phyloP scores from a whole-genome alignment of 163 green algal genomes.

The Chloromonas sp. region DNA sequence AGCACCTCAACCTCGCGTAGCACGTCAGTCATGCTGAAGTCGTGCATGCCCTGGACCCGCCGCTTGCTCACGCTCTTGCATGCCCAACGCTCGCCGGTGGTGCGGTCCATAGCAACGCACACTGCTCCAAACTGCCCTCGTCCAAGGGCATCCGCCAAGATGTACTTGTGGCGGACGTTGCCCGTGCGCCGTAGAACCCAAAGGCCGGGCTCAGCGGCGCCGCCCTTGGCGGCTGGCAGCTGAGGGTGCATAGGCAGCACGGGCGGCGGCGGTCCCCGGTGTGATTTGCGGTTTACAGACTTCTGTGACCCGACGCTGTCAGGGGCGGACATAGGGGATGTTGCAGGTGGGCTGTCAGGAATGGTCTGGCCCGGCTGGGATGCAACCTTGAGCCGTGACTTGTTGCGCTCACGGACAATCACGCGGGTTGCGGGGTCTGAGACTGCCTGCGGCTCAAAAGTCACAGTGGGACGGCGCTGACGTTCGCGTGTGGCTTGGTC shows the following conservation, averaged over 20 bases:
- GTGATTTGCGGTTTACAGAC: neutral
- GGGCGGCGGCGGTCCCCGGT: neutral
- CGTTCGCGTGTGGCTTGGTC: too few relatives aligned
- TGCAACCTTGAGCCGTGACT: neutral
- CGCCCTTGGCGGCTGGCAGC: constrained; percentile 7
- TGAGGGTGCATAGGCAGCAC: neutral
- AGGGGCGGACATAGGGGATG: neutral
- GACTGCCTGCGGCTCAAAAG: neutral
- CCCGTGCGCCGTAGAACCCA: constrained; percentile 19
- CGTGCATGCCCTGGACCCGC: constrained; percentile 18
- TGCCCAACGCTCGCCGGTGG: constrained; percentile 37
- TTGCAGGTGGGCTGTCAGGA: neutral
- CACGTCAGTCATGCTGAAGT: constrained; percentile 12
- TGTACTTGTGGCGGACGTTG: constrained; percentile 10
- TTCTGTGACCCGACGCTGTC: neutral
- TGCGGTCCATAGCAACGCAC: constrained; percentile 20
- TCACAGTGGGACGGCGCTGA: neutral
- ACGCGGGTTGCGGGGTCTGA: neutral
- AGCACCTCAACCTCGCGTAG: constrained; percentile 24
- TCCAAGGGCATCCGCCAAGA: constrained; percentile 4
- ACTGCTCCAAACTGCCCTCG: constrained; percentile 26
- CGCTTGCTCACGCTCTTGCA: constrained; percentile 77
- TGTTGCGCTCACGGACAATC: neutral
- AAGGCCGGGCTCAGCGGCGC: constrained; percentile 4
- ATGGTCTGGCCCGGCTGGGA: neutral